These are phyloP conservation scores for Colletotrichum higginsianum DNA, from an alignment of 2,329 filamentous ascomycete species.

Conservation along the genomic window DNA sequence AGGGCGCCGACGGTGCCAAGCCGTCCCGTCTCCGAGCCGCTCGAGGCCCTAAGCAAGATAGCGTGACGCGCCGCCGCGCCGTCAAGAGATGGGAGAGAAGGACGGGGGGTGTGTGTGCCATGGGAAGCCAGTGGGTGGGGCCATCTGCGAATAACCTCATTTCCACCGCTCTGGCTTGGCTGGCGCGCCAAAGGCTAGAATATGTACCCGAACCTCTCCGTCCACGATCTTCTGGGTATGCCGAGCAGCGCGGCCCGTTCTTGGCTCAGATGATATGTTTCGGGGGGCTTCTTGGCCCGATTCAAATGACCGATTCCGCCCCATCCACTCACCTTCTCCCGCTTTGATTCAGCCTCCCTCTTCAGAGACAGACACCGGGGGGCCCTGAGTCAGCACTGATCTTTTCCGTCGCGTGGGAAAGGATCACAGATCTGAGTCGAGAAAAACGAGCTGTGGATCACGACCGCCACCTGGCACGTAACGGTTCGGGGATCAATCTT, in stretches of 20 bases:
- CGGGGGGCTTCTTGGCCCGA: neutral
- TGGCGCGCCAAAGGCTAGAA: neutral
- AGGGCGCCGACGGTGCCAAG: neutral
- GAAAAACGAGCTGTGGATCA: neutral
- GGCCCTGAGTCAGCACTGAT: conserved; percentile 10
- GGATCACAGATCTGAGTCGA: neutral
- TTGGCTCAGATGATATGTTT: neutral
- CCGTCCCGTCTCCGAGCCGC: neutral
- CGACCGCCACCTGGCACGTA: neutral
- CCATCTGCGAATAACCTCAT: conserved; percentile 1
- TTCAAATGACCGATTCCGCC: neutral
- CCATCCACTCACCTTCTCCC: neutral
- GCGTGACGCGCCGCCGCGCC: neutral
- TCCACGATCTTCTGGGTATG: neutral
- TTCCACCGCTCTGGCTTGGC: neutral
- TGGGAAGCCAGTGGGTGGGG: neutral
- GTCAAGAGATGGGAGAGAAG: neutral
- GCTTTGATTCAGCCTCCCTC: neutral
- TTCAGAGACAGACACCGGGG: neutral
- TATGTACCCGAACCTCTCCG: neutral
- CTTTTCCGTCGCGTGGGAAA: neutral
- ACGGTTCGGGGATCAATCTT: neutral
- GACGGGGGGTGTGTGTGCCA: neutral
- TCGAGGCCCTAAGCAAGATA: neutral
- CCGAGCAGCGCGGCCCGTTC: neutral